Base-by-base conservation (phyloP, 345 rosid genomes). In the Excoecaria agallocha region DNA sequence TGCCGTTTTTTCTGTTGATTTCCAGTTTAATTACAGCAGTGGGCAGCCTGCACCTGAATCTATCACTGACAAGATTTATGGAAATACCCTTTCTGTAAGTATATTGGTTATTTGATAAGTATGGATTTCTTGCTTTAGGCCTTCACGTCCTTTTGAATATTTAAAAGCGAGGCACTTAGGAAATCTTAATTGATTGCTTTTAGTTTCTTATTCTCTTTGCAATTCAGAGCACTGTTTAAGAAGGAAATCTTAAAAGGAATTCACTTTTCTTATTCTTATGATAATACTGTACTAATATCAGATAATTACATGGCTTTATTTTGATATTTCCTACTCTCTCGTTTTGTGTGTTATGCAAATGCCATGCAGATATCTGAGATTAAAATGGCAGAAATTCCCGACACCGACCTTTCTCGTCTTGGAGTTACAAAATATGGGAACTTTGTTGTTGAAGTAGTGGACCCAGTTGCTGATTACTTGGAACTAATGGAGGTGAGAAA, bases 21-120 rank as follows among this genome's bases (percentile, higher is more conserved):
- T 72, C 79, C 85, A 90, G 96, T 95, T 95, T 80, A 95, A 93
- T 67, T 91, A 90, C 89, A 89, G 83, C 89, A 93, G 99, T 46
- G 98, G 97, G 66, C 98, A 93, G 81, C 96, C 94, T 63, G 98
- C 98, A 37, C 99, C 97, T 30, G 98, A 93, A 78, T 84, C 91
- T 66, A 93, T 93, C 82, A 89, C 97, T 3, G 96, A 91, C 89
- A 93, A 93, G 88, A 93, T 95, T 62, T 93, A 91, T 75, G 98
- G 99, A 77, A 93, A 93, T 82, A 93, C 97, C 0, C 97, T 95
- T 59, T 90, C 98, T 76, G 99, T 95, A 84, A 90, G 98, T 84
- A 74, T 79, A 57, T 78, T 20, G 57, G 22, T 49, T 72, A 46
- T 62, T 69, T 75, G 62, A n/a, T 57, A 20, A 46, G 15, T 54